phyloP scores from a whole-genome alignment of 2,329 filamentous ascomycete species.

The Stagonosporopsis cucurbitacearum region DNA sequence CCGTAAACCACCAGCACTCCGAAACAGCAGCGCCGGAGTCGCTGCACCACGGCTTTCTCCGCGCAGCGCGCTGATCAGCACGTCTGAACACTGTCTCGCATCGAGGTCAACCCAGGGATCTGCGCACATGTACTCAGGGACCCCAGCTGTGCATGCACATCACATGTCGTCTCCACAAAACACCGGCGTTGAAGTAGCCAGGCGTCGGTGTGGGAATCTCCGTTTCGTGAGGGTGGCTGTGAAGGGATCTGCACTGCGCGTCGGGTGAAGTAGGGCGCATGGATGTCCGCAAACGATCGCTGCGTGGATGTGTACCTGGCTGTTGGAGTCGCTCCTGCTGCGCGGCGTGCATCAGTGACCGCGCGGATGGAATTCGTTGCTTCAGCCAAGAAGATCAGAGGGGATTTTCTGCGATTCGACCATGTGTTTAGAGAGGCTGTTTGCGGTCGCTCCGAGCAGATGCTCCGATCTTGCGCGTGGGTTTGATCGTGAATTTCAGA shows the following conservation, averaged over 20 bases:
- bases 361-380: not conserved
- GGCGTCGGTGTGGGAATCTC: not conserved
- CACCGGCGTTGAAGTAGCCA: not conserved
- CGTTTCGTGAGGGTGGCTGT: not conserved
- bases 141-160: not conserved
- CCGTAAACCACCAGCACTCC: not conserved
- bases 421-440: not conserved
- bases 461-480: not conserved
- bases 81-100: constrained; percentile 3
- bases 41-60: not conserved
- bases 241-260: constrained; percentile 7
- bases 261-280: not conserved
- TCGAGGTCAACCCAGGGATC: constrained; percentile 1
- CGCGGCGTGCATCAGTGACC: constrained; percentile 10
- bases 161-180: constrained; percentile 1
- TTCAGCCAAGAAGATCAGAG: constrained; percentile 11
- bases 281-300: constrained; percentile 10
- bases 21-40: constrained; percentile 4
- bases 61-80: constrained; percentile 9
- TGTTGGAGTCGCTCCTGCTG: not conserved
- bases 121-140: not conserved
- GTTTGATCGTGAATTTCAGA: not conserved
- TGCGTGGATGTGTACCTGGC: constrained; percentile 1
- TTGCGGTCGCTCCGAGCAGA: not conserved
- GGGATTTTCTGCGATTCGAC: not conserved